Conservation (phyloP, 2,329 filamentous ascomycete species). For the Fusarium compactum region DNA sequence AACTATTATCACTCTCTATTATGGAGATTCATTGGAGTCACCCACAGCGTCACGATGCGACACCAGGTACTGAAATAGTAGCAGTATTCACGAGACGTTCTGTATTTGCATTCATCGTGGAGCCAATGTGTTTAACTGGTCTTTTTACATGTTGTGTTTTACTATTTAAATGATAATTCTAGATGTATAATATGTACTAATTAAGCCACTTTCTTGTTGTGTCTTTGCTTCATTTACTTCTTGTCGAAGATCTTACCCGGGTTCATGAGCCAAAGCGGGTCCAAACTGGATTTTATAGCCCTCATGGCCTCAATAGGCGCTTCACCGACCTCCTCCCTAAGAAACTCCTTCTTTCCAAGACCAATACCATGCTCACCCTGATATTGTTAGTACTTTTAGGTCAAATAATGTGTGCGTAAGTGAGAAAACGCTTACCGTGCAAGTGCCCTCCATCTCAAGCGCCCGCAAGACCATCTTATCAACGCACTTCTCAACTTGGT, state of each 20-base stretch:
- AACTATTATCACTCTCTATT: not conserved
- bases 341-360: slow-evolving; percentile 84
- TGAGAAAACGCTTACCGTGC: slow-evolving; percentile 61
- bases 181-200: not conserved
- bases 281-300: slow-evolving; percentile 81
- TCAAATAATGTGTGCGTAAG: fast-evolving
- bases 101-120: too few relatives aligned
- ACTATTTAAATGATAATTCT: not conserved
- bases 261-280: slow-evolving; percentile 90
- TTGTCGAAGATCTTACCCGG: slow-evolving; percentile 79
- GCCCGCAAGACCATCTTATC: slow-evolving; percentile 92
- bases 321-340: slow-evolving; percentile 81
- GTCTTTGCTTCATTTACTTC: not conserved
- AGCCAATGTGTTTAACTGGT: too few relatives aligned
- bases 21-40: not conserved
- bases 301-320: slow-evolving; percentile 88
- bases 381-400: fast-evolving
- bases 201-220: fast-evolving
- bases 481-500: slow-evolving; percentile 82
- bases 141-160: not conserved
- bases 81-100: too few relatives aligned
- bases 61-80: not conserved
- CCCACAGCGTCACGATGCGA: too few relatives aligned
- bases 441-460: slow-evolving; percentile 93
- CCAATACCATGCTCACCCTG: slow-evolving; percentile 85